Base-by-base conservation (phyloP, 371 early-diverging fungal genomes). In the Pancytospora philotis region DNA sequence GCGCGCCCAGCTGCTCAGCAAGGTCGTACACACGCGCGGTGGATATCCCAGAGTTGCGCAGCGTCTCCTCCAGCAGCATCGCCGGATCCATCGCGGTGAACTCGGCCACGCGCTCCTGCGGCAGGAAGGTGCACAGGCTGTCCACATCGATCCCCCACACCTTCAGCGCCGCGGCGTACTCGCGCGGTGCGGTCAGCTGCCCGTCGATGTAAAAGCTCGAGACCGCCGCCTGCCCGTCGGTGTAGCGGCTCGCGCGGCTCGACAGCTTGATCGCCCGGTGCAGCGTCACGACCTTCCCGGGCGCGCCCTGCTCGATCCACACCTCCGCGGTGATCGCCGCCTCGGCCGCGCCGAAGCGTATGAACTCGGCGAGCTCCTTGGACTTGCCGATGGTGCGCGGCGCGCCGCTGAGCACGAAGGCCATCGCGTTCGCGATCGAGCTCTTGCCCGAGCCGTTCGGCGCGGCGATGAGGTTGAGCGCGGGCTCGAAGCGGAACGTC, bases 341-440 rank as follows among this genome's bases (percentile, higher is more conserved):
- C 22, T 71, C 53, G 30, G 39, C 13, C 31, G 59, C 69, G 25
- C 72, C 75, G 72, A 69, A 79, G 50, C 69, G 75, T 31, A 82
- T 71, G 52, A 69, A 76, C 52, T 80, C 82, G 55, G 66, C 55
- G 2, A 77, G 34, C 27, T 63, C 49, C 51, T 74, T 74, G 2
- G 68, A 30, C 61, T 77, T 80, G 19, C 80, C 78, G 28, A 82
- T 66, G 74, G 88, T 86, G 36, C 86, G 83, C 8, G 93, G 86
- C 41, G 85, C 82, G 3, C 93, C 92, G 30, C 90, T 93, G 10
- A 96, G 85, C 0, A 93, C 93, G 34, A 96, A 84, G 1, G 90
- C 93, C 36, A 98, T 87, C 0, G 95, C 96, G 78, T 91, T 91
- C 0, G 95, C 94, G 36, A 96, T 87, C 0, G 92, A 90, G 53